Evolutionary conservation across 225 moss, liverwort and hornwort genomes (phyloP).

Genomic region (Antitrichia curtipendula): DNA sequence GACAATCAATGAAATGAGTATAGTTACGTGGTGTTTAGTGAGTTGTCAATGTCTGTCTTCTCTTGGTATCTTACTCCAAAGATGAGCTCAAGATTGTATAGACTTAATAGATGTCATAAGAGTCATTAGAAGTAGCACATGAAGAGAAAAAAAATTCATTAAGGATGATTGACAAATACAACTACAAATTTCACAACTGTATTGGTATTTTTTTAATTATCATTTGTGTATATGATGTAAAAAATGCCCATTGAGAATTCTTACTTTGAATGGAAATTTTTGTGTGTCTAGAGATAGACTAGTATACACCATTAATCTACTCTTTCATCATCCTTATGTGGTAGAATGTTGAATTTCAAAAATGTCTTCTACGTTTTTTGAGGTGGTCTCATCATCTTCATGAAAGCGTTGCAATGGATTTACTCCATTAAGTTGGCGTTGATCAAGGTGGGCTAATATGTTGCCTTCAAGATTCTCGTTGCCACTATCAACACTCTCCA

Average conservation of each 20-base stretch:
- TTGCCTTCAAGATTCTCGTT: background rate
- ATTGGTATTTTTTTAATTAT: no score
- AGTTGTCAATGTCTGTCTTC: background rate
- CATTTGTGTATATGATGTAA: no score
- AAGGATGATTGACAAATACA: background rate
- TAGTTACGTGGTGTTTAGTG: background rate
- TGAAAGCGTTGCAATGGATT: background rate
- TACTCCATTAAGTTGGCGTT: slow-evolving; percentile 1
- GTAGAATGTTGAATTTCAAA: background rate
- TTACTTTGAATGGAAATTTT: background rate
- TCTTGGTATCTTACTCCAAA: background rate
- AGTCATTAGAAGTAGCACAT: no score
- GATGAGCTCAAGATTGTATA: background rate
- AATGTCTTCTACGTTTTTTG: background rate
- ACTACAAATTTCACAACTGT: background rate
- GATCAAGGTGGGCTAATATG: slow-evolving; percentile 5
- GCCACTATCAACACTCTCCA: background rate
- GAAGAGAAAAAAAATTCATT: no score
- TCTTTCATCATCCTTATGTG: background rate
- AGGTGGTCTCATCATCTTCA: background rate
- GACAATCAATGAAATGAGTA: background rate
- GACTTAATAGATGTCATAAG: background rate
- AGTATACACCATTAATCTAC: no score
- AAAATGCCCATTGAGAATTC: background rate
- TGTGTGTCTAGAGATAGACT: background rate